Base-by-base conservation (phyloP, 225 moss, liverwort and hornwort species). In the Polytrichum commune region DNA sequence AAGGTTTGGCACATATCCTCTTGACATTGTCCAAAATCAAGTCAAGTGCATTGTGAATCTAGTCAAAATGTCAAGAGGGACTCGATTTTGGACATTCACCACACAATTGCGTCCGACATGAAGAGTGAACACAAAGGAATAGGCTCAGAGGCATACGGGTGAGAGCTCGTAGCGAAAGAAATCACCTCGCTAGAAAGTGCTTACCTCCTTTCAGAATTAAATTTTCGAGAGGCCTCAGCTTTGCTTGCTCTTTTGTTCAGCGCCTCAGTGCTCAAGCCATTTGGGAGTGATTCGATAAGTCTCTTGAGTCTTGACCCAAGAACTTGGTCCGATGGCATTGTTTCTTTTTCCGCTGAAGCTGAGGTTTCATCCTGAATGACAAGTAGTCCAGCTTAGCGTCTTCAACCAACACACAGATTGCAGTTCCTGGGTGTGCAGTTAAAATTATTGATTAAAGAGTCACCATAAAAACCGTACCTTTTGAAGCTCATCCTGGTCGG, bases 261-360 rank as follows among this genome's bases (percentile, higher is more conserved):
- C 16, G 69, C 80, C 64, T 54, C 70, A 5, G 67, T 13, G 26
- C 77, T 87, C 16, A 77, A 6, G 57, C 88, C 90, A 74, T 79
- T 90, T 5, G 93, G 88, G 22, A 93, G 78, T 30, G 88, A 75
- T 77, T 93, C 86, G 29, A 93, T 90, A 65, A 96, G 88, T 55
- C 74, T 86, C 65, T 81, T 81, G 0, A 96, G 71, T 69, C 93
- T 88, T 32, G 93, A 86, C 29, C 83, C 83, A 71, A 91, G 53
- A 25, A 93, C 93, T 81, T 77, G 75, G 77, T 96, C 91, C 18
- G 88, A 80, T 23, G 93, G 95, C 88, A 86, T 65, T 6, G 64
- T 74, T 24, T 60, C 81, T 20, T 65, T 74, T 60, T 69, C 79
- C 54, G 64, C 77, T 75, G 76, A 76, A 70, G 29, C 61, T 23